Evolutionary conservation across 495 filamentous ascomycete species (phyloP).

Genomic region (Daldinia vernicosa): DNA sequence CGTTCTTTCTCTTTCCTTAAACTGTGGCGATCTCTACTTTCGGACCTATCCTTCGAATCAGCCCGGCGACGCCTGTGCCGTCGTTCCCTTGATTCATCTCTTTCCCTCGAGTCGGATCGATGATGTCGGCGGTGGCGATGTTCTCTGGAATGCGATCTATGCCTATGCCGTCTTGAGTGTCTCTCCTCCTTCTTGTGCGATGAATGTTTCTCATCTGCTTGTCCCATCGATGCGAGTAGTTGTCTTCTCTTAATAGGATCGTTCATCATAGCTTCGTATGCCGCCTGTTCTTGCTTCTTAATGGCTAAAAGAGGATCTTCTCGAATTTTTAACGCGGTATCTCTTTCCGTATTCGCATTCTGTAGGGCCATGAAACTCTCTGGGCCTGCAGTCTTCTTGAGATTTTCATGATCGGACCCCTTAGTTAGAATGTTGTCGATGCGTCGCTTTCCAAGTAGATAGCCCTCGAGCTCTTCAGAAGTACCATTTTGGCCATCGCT

Average conservation of each 20-base stretch:
- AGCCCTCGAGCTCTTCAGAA: conserved; percentile 93
- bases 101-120: conserved; percentile 42
- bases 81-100: conserved; percentile 53
- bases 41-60: conserved; percentile 47
- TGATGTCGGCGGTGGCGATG: conserved; percentile 61
- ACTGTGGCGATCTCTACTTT: conserved; percentile 46
- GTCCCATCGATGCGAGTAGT: conserved; percentile 69
- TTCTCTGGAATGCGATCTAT: conserved; percentile 49
- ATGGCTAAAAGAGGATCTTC: conserved; percentile 92
- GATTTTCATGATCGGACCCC: conserved; percentile 78
- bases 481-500: conserved; percentile 80
- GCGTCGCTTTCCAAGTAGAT: conserved; percentile 88
- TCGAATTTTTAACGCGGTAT: conserved; percentile 83
- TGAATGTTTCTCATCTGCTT: conserved; percentile 55
- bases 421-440: conserved; percentile 89
- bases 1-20: conserved; percentile 43
- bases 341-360: conserved; percentile 71
- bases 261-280: conserved; percentile 88
- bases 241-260: conserved; percentile 77
- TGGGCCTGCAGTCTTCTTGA: conserved; percentile 80
- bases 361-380: conserved; percentile 68
- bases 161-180: conserved; percentile 60
- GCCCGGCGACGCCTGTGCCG: conserved; percentile 47
- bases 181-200: conserved; percentile 52
- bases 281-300: conserved; percentile 89